Percentiles rank a stretch among this genome's conserved stretches.
Conservation (phyloP, 441 rosid genomes). For the Viola pubescens region DNA sequence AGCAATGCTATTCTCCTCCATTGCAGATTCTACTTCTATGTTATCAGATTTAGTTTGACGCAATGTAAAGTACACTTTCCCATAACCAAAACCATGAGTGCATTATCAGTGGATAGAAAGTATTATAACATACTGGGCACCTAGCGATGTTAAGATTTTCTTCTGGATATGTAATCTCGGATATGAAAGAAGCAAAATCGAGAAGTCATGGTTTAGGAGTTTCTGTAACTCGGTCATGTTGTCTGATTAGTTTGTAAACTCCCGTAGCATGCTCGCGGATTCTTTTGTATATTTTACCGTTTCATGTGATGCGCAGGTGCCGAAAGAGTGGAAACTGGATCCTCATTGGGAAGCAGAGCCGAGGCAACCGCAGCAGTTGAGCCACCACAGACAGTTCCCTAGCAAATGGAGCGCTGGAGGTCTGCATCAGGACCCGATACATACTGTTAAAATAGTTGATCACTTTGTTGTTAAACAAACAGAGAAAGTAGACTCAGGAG, state of each 20-base stretch:
- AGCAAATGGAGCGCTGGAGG: conserved; percentile 87
- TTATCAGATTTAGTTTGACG: not conserved
- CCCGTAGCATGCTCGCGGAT: not conserved
- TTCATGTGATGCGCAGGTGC: conserved; percentile 46
- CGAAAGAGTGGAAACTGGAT: conserved; percentile 95
- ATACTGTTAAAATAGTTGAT: conserved; percentile 75
- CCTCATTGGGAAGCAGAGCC: conserved; percentile 73
- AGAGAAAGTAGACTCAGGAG: conserved; percentile 26
- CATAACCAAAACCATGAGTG: too few relatives aligned
- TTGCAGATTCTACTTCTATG: not conserved
- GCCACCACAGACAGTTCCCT: conserved; percentile 57
- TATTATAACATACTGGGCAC: too few relatives aligned
- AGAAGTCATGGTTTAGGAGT: too few relatives aligned
- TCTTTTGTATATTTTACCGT: conserved; percentile 7
- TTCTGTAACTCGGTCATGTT: not conserved
- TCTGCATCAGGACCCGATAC: conserved; percentile 61
- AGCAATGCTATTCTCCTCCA: not conserved
- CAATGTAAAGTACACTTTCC: not conserved
- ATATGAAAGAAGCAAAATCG: too few relatives aligned
- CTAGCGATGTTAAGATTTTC: too few relatives aligned
- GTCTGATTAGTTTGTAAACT: not conserved
- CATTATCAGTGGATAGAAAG: too few relatives aligned
- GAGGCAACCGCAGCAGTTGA: conserved; percentile 50
- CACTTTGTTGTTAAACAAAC: conserved; percentile 52
- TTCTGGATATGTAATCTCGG: too few relatives aligned